phyloP scores from a whole-genome alignment of 768 basidiomycete genomes.

The Leccinum uliginosum region DNA sequence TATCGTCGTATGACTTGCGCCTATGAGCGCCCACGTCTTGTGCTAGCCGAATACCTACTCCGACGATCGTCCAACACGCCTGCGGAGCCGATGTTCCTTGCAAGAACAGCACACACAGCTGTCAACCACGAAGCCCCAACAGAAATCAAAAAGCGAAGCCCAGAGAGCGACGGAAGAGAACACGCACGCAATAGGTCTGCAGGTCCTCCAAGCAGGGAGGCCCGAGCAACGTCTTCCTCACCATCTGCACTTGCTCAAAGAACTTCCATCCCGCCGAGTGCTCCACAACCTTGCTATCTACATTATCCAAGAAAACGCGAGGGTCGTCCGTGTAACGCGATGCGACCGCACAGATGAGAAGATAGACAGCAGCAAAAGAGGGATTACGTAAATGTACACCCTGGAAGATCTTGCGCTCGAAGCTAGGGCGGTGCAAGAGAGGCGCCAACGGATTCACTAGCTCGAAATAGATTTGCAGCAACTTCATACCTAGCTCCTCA shows the following conservation, averaged over 20 bases:
- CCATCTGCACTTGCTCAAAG: slow-evolving; percentile 50
- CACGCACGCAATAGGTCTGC: slow-evolving; percentile 58
- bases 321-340: slow-evolving; percentile 54
- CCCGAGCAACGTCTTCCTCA: slow-evolving; percentile 53
- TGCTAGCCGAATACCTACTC: slow-evolving; percentile 52
- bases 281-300: slow-evolving; percentile 25
- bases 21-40: slow-evolving; percentile 60
- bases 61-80: slow-evolving; percentile 64
- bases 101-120: slow-evolving; percentile 54
- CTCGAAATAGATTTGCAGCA: slow-evolving; percentile 65
- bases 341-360: slow-evolving; percentile 70
- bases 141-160: background rate
- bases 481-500: slow-evolving; percentile 40
- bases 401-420: slow-evolving; percentile 46
- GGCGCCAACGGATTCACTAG: slow-evolving; percentile 56
- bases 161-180: background rate
- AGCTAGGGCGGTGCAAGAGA: slow-evolving; percentile 69
- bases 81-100: slow-evolving; percentile 59
- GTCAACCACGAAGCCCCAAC: background rate
- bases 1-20: slow-evolving; percentile 28
- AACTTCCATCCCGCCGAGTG: slow-evolving; percentile 53
- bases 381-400: slow-evolving; percentile 47
- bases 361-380: slow-evolving; percentile 53
- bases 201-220: slow-evolving; percentile 64
- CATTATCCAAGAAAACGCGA: slow-evolving; percentile 40